These are phyloP conservation scores for Tylopilus rubrobrunneus DNA, from an alignment of 768 basidiomycete species.

Conservation along the genomic window DNA sequence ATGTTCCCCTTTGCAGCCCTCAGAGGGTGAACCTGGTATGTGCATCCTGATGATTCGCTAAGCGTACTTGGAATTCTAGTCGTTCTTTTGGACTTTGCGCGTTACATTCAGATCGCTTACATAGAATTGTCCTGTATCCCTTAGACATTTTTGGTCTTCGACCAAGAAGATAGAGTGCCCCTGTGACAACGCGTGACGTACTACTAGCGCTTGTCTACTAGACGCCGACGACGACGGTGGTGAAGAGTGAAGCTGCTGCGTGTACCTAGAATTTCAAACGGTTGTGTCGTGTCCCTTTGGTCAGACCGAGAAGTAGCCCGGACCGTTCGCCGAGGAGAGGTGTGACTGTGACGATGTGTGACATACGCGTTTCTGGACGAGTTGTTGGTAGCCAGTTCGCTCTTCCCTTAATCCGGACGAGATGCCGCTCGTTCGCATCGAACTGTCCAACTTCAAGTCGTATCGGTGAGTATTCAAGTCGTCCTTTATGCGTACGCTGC, in stretches of 20 bases:
- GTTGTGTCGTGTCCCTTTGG: too few species aligned
- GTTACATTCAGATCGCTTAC: neutral
- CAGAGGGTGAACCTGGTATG: neutral
- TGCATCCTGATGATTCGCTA: neutral
- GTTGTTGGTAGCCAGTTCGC: constrained; percentile 16
- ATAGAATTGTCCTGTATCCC: neutral
- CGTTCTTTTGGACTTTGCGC: constrained; percentile 6
- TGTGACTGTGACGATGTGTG: constrained; percentile 24
- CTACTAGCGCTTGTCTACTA: too few species aligned
- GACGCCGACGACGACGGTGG: too few species aligned
- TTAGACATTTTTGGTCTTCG: too few species aligned
- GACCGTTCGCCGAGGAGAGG: too few species aligned
- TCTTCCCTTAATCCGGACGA: constrained; percentile 20
- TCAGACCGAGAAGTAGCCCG: neutral
- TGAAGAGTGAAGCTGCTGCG: too few species aligned
- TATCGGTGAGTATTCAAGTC: constrained; percentile 54
- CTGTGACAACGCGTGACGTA: too few species aligned
- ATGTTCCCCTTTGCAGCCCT: neutral
- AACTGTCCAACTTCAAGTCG: constrained; percentile 96
- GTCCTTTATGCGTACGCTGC: neutral
- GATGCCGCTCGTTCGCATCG: constrained; percentile 80
- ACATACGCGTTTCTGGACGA: constrained; percentile 24
- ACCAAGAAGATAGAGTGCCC: too few species aligned
- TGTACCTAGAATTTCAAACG: too few species aligned
- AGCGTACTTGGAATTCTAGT: constrained; percentile 4